phyloP scores from a whole-genome alignment of 208 protist genomes.

The Leishmania amazonensis region DNA sequence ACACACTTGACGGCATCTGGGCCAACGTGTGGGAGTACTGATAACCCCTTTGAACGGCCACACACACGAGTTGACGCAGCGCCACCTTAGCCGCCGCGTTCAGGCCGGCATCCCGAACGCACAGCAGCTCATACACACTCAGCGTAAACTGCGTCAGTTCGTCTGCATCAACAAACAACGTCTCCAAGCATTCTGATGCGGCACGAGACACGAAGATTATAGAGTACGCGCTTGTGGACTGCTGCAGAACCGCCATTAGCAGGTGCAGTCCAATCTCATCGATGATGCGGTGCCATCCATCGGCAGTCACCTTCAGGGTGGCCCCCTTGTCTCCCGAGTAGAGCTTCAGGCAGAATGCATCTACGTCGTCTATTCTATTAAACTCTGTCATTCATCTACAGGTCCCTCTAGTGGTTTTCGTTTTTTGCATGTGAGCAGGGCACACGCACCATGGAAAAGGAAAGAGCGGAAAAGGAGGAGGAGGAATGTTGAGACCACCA shows the following conservation, averaged over 20 bases:
- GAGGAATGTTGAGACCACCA: background rate
- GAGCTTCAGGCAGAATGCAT: constrained; percentile 36
- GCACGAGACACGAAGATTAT: constrained; percentile 65
- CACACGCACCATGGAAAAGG: background rate
- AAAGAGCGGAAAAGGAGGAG: background rate
- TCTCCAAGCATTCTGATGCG: constrained; percentile 43
- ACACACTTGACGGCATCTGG: constrained; percentile 34
- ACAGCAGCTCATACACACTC: constrained; percentile 27
- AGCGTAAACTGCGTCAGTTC: constrained; percentile 34
- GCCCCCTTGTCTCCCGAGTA: constrained; percentile 45
- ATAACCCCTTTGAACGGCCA: constrained; percentile 32
- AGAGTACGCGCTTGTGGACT: constrained; percentile 43
- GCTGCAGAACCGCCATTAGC: constrained; percentile 31
- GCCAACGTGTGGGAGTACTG: constrained; percentile 21
- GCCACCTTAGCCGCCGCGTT: constrained; percentile 30
- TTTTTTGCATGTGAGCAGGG: background rate
- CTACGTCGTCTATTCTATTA: constrained; percentile 44
- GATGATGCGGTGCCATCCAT: constrained; percentile 30
- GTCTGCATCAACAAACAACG: constrained; percentile 23
- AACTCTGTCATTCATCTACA: constrained; percentile 49
- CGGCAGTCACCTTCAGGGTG: constrained; percentile 31
- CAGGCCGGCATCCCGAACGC: constrained; percentile 16
- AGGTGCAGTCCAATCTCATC: constrained; percentile 28
- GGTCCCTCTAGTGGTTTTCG: background rate
- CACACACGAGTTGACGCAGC: constrained; percentile 29